A percentile compares a stretch with the other conserved stretches of the same genome.
phyloP scores from a whole-genome alignment of 495 filamentous ascomycete species.

The Neurospora sp. region DNA sequence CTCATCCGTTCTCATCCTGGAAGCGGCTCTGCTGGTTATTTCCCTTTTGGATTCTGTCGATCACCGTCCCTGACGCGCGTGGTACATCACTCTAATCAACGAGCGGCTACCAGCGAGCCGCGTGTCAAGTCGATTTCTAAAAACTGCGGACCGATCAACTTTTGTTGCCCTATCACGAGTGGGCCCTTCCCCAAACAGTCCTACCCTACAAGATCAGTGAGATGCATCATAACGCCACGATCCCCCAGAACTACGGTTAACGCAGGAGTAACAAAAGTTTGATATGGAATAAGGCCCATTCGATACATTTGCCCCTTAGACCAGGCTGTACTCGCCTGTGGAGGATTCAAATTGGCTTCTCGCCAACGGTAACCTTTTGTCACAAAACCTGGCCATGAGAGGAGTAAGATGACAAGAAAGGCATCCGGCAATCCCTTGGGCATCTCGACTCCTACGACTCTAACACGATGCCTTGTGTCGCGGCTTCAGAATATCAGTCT shows the following conservation, averaged over 20 bases:
- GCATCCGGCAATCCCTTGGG: not conserved
- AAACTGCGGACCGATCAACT: conserved; percentile 8
- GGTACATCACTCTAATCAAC: not conserved
- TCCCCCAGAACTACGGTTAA: conserved; percentile 3
- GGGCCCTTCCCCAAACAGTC: conserved; percentile 1
- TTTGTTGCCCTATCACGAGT: conserved; percentile 1
- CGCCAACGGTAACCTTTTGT: not conserved
- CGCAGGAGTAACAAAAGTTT: conserved; percentile 3
- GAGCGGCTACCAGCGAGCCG: conserved; percentile 6
- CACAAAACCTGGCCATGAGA: not conserved
- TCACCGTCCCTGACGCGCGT: not conserved
- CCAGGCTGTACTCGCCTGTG: not conserved
- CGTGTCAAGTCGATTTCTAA: conserved; percentile 13
- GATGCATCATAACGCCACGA: conserved; percentile 8
- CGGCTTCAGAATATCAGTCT: not conserved
- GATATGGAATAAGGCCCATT: not conserved
- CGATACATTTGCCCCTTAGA: not conserved
- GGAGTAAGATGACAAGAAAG: not conserved
- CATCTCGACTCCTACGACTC: not conserved
- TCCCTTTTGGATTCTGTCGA: not conserved
- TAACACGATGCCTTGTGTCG: not conserved
- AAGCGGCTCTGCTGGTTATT: not conserved
- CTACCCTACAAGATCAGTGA: not conserved
- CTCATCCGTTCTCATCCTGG: not conserved
- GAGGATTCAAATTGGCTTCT: not conserved